Evolutionary conservation across 2,329 filamentous ascomycete species (phyloP), one percentile per base, ranked within the genome.

Genomic region (Talaromyces sp.): DNA sequence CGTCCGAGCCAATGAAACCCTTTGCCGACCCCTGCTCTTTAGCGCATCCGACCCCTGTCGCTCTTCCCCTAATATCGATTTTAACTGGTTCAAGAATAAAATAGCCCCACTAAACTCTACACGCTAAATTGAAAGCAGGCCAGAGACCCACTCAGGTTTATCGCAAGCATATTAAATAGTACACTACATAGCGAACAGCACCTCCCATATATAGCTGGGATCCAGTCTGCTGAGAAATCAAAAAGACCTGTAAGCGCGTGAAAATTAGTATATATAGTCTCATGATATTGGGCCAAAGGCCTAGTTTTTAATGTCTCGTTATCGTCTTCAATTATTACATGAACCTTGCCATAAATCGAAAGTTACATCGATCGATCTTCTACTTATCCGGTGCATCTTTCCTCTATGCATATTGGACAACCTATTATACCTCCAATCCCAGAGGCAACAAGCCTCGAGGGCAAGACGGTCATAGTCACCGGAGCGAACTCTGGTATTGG

Each of bases 401-500:
- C 46, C 27, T 17, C 29, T 11, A 60, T 60, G 26, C 26, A 6
- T 27, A 6, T 27, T 27, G 13, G 14, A 31, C 58, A 60, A n/a
- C 24, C 53, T 4, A 19, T 27, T 46, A 61, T 61, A 8, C 55
- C 59, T 4, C 55, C 38, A 17, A 19, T 54, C 0, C 59, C 59
- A 6, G 17, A 51, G 3, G 35, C 21, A 19, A 62, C 61, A 8
- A 57, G 46, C 53, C 63, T 68, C 13, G 64, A 71, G 1, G 70
- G 72, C 0, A 70, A 77, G 58, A 75, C 74, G 0, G 77, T 78
- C 46, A 77, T 84, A 49, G 70, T 84, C 17, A 84, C 81, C 0
- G 82, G 82, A 1, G 69, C 74, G 19, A 84, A 82, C 60, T 69
- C 66, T 0, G 82, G 82, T 0, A 69, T 84, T 0, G 82, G 82